Evolutionary conservation across 2,329 filamentous ascomycete genomes (phyloP).

Genomic region (Sordariomycetes sp.): DNA sequence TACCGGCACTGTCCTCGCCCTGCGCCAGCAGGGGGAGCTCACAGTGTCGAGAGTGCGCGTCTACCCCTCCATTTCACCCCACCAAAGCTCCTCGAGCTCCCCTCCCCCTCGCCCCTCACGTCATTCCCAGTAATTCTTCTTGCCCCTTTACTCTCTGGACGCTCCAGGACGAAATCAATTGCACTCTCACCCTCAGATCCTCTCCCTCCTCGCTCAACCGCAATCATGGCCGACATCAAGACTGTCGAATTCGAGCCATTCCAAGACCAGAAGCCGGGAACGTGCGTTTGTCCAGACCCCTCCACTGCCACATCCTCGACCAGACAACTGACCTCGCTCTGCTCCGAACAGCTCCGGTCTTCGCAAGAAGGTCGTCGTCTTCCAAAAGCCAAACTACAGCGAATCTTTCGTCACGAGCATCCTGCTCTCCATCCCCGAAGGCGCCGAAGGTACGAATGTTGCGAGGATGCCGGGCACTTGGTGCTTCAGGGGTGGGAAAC

Average conservation of each 20-base stretch:
- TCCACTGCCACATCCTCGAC: conserved; percentile 21
- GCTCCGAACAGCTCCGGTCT: conserved; percentile 71
- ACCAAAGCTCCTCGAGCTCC: conserved; percentile 3
- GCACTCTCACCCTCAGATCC: conserved; percentile 8
- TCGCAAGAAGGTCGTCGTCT: conserved; percentile 97
- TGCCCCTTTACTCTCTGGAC: not conserved
- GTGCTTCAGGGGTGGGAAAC: not conserved
- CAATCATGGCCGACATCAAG: conserved; percentile 55
- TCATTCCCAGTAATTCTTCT: conserved; percentile 1
- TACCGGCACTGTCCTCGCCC: too few species aligned
- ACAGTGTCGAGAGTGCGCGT: not conserved
- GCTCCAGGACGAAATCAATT: too few species aligned
- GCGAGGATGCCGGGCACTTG: not conserved
- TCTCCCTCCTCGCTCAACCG: conserved; percentile 6
- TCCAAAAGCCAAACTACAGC: conserved; percentile 91
- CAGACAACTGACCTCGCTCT: conserved; percentile 19
- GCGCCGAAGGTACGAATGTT: conserved; percentile 58
- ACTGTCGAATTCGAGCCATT: conserved; percentile 79
- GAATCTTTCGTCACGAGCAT: conserved; percentile 94
- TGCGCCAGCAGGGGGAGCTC: too few species aligned
- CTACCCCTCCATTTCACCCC: conserved; percentile 7
- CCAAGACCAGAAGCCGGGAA: conserved; percentile 96
- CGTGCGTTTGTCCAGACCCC: too few species aligned
- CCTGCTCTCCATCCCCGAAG: conserved; percentile 92
- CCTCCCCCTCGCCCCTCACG: conserved; percentile 5